phyloP scores from a whole-genome alignment of 257 asterid genomes.

The Salvia hispanica region DNA sequence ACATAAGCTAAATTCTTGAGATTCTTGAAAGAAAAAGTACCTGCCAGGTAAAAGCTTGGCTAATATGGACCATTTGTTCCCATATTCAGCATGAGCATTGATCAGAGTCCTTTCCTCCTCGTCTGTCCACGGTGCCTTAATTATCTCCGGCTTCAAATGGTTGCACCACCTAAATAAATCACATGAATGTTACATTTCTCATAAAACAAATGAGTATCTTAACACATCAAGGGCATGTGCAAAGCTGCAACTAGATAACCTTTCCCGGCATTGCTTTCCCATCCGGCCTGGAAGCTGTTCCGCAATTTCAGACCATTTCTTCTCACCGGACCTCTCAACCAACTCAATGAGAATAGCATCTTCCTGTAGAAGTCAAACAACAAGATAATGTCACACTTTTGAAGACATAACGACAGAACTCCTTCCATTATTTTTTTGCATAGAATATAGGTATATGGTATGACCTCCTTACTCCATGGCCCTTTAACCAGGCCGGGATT shows the following conservation, averaged over 20 bases:
- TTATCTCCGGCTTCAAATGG: constrained; percentile 59
- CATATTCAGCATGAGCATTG: constrained; percentile 44
- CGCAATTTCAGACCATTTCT: constrained; percentile 55
- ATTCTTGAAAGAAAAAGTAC: constrained; percentile 34
- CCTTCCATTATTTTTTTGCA: too few relatives aligned
- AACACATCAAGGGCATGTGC: background rate
- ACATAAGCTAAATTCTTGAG: background rate
- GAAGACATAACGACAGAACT: background rate
- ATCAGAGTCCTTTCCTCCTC: constrained; percentile 55
- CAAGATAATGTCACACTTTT: background rate
- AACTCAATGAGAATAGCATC: constrained; percentile 47
- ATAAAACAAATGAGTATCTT: background rate
- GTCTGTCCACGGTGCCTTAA: constrained; percentile 50
- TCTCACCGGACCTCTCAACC: constrained; percentile 37
- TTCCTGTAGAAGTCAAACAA: constrained; percentile 42
- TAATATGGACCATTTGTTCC: constrained; percentile 64
- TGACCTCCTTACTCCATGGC: constrained; percentile 61
- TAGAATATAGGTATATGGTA: background rate
- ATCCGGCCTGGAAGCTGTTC: constrained; percentile 52
- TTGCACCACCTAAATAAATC: constrained; percentile 49
- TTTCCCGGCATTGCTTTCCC: constrained; percentile 69
- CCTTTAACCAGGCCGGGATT: constrained; percentile 56
- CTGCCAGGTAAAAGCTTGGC: constrained; percentile 57
- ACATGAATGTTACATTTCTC: background rate
- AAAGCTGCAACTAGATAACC: constrained; percentile 38